Evolutionary conservation across 495 filamentous ascomycete species (phyloP), one percentile per base, ranked within the genome.

Genomic region (Geopyxis carbonaria): DNA sequence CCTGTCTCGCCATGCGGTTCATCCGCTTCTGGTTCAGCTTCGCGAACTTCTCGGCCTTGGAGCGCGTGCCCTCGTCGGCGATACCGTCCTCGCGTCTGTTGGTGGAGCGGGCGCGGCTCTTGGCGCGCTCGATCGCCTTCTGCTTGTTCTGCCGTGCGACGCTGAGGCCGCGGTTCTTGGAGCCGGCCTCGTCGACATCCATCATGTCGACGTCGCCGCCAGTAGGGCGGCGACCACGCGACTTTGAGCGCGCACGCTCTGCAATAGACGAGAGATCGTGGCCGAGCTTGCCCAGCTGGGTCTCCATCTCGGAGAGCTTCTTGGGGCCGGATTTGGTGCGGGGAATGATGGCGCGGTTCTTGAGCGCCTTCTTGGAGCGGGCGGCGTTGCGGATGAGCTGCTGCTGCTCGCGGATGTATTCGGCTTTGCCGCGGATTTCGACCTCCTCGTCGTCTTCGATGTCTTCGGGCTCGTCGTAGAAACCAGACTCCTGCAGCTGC

Each of bases 11-110:
- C 80, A 91, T 87, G 44, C 87, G 69, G 65, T 97, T 95, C 85
- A 91, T 94, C 75, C 83, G 82, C 70, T 85, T 83, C 75, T 97
- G 89, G 47, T 76, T 68, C 53, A 97, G 59, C 69, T 93, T 95
- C 48, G 69, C 66, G 56, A 84, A 60, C 50, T 75, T 75, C 58
- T 94, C 91, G 13, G 80, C 85, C 67, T 84, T 85, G 18, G 63
- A 70, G 44, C 83, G 69, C 22, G 68, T 64, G 28, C 55, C 57
- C 51, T 63, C 64, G 41, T 73, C 65, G 31, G 59, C 62, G 9
- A 84, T 71, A 64, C 89, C 89, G 40, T 93, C 87, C 22, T 80
- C 71, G 27, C 79, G 66, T 58, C 89, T 71, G 62, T 94, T 87
- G 64, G 80, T 75, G 59, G 75, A 83, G 59, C 86, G 72, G 13